Evolutionary conservation across 2,329 filamentous ascomycete species (phyloP), one percentile per base, ranked within the genome.

Genomic region (Curvularia verruculosa): DNA sequence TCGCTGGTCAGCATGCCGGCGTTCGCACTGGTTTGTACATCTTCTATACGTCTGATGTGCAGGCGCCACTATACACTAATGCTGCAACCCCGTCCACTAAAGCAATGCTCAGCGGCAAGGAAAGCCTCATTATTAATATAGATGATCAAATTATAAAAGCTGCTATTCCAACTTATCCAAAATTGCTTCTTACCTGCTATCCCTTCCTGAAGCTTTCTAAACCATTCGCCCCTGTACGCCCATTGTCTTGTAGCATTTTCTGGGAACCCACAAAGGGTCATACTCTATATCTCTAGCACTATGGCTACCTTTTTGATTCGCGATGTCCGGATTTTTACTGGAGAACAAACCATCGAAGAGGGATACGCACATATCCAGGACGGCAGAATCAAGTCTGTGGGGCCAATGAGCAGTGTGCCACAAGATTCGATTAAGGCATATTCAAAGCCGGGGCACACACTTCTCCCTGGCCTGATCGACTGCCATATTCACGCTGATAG

Each of bases 391-490:
- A 67, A 66, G 24, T 61, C 70, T 7, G 58, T 75, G 3, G 73
- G 72, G 4, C 61, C 63, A 3, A 55, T 52, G 1, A 66, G 56
- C 43, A 60, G 41, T n/a, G 56, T 58, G n/a, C 66, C 57, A n/a
- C 45, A 58, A 3, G 61, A 49, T 3, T 53, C 58, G 1, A 39
- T 61, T 31, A 66, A 63, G 3, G 72, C 72, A 4, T 72, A 80
- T 54, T 79, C 79, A 3, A 80, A 76, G 52, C 78, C 80, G 2
- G 77, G 76, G 7, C 77, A 82, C 57, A 83, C 82, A 0, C 58
- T 83, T 0, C 69, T 84, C 0, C 82, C 82, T 1, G 82, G 82
- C 1, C 66, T 84, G 5, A 83, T 84, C 28, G 82, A 84, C 60
- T 77, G 74, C 40, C 82, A 83, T 59, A 78, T 83, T 26, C 82